Conservation (phyloP, 768 basidiomycete genomes). For the Imleria badia region DNA sequence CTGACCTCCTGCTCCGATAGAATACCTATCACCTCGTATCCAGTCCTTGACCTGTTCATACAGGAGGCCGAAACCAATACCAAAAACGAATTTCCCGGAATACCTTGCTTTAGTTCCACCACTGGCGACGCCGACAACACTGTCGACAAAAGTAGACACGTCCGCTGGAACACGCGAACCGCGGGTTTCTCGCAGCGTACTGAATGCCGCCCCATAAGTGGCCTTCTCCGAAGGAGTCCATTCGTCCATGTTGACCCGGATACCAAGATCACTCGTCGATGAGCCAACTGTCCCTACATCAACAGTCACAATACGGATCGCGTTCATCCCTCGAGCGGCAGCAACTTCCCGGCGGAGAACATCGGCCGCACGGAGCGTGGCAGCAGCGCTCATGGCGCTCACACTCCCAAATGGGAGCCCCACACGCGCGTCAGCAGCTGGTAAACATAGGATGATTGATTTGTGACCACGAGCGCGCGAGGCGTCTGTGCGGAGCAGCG, state of each 20-base stretch:
- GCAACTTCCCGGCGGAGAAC: slow-evolving; percentile 75
- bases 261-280: slow-evolving; percentile 28
- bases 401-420: slow-evolving; percentile 67
- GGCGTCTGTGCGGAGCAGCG: slow-evolving; percentile 71
- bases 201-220: slow-evolving; percentile 71
- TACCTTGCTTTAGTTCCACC: slow-evolving; percentile 43
- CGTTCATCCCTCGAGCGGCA: slow-evolving; percentile 61
- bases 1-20: slow-evolving; percentile 80
- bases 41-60: slow-evolving; percentile 48
- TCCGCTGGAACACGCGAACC: slow-evolving; percentile 56
- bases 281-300: slow-evolving; percentile 64
- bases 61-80: slow-evolving; percentile 42
- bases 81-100: slow-evolving; percentile 42
- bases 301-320: slow-evolving; percentile 54
- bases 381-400: slow-evolving; percentile 74
- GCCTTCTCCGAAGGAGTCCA: slow-evolving; percentile 77
- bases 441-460: slow-evolving; percentile 70
- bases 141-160: slow-evolving; percentile 56
- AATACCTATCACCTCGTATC: slow-evolving; percentile 65
- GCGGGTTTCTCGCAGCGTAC: slow-evolving; percentile 42
- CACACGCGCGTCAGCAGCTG: slow-evolving; percentile 68
- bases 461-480: slow-evolving; percentile 42
- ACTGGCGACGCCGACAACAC: slow-evolving; percentile 58
- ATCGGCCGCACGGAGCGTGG: slow-evolving; percentile 68
- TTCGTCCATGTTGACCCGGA: slow-evolving; percentile 54